Evolutionary conservation across 805 yeast species (phyloP), one percentile per base, ranked within the genome.

Genomic region (Metschnikowia gelsemii): DNA sequence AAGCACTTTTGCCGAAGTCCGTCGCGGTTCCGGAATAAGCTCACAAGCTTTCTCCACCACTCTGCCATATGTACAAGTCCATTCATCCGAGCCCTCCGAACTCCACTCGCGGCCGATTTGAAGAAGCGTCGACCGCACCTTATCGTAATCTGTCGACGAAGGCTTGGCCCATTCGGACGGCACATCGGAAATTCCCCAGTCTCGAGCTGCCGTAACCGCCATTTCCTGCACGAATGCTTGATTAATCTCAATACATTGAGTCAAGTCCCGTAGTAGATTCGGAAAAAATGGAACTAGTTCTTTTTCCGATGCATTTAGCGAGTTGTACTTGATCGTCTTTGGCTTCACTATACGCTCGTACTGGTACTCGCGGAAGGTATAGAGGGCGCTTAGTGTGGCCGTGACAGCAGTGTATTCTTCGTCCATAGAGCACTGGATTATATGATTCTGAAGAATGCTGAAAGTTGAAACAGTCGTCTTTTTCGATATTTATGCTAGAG

Each of bases 41-140:
- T 9, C 34, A 40, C 61, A 69, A 35, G 72, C 49, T 24, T 55
- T 66, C 1, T 54, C 39, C 5, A 76, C 46, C 3, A 80, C 63
- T 18, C 61, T 55, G 0, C 63, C 66, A 52, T 68, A 73, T 2
- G 73, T 60, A 2, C 42, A 41, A 0, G 52, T 52, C 26, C 87
- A 54, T 49, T 82, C 86, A 0, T 32, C 27, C 3, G 28, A 45
- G 0, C 84, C 82, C n/a, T 76, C 79, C 4, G 54, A 54, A 21
- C 79, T 66, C 87, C 87, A 82, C 55, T 82, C 87, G 44, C 87
- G 59, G 5, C 68, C 63, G n/a, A 76, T 52, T 52, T 82, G 87
- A 30, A 77, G 63, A 51, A 85, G 56, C 0, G 80, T 66, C 1
- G 81, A 68, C 33, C 75, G 58, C 4, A 80, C 83, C 58, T 82